phyloP scores from a whole-genome alignment of 2,329 filamentous ascomycete species.

The Geoglossum cookeanum region DNA sequence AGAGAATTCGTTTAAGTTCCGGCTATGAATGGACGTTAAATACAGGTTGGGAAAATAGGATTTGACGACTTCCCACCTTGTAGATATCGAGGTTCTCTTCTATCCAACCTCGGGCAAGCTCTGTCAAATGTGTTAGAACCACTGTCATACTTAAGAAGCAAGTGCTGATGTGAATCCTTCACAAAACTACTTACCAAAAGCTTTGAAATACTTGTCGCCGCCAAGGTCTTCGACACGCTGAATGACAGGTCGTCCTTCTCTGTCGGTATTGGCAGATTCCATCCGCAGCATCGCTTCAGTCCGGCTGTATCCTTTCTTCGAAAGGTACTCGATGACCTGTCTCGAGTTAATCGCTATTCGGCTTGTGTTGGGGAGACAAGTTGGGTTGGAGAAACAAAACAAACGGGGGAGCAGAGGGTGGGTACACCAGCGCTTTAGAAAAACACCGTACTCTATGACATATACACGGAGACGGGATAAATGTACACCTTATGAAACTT shows the following conservation, averaged over 20 bases:
- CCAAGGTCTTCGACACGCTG: slow-evolving; percentile 44
- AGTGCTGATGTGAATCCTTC: neutral
- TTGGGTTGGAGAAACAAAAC: neutral
- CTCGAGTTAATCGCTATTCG: neutral
- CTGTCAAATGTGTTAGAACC: slow-evolving; percentile 18
- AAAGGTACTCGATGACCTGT: slow-evolving; percentile 79
- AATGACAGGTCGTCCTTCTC: slow-evolving; percentile 59
- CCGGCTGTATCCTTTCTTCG: slow-evolving; percentile 83
- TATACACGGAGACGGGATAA: neutral
- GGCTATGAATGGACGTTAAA: slow-evolving; percentile 31
- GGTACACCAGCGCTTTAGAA: neutral
- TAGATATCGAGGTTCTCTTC: slow-evolving; percentile 88
- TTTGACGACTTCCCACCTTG: slow-evolving; percentile 39
- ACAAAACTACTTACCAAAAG: slow-evolving; percentile 34
- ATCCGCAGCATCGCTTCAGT: slow-evolving; percentile 86
- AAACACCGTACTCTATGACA: neutral
- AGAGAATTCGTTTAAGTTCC: slow-evolving; percentile 71
- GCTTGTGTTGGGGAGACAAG: neutral
- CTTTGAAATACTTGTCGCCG: slow-evolving; percentile 57
- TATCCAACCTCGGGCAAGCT: slow-evolving; percentile 60
- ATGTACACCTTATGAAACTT: too few relatives aligned
- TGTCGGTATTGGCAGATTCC: slow-evolving; percentile 69
- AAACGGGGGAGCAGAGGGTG: neutral
- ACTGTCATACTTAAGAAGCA: neutral
- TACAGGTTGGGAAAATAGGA: neutral